Base-by-base conservation (phyloP, 192 early-diverging fungal species). In the Diversispora eburnea region DNA sequence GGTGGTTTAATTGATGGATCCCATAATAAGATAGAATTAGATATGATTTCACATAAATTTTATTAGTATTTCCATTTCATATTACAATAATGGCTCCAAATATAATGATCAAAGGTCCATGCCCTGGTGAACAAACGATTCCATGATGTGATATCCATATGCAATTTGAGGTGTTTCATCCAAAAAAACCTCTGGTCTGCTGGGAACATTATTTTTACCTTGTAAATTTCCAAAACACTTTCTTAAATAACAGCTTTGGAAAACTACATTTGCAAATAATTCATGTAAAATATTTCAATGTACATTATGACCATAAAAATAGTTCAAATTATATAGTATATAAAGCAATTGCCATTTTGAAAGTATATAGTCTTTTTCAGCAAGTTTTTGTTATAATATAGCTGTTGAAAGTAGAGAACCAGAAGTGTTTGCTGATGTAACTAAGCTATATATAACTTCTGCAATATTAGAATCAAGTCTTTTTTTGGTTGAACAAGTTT, bases 21-120 rank as follows among this genome's bases (percentile, higher is more conserved):
- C n/a, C n/a, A n/a, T n/a, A n/a, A n/a, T n/a, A n/a, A n/a, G n/a
- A 63, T 4, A 46, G 61, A 63, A 63, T 63, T 63, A 63, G 61
- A 13, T 10, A 63, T 41, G 39, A 63, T 63, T 63, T 63, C 43
- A 63, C 61, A 63, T 20, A 39, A 8, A 63, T 8, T 63, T 63
- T 63, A 46, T 63, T 63, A 43, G 61, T 42, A 8, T 63, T 63
- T 5, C 61, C 0, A 63, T 63, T 43, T 13, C 41, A 41, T 41
- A 63, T 43, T 8, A 63, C 41, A 45, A 63, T 6, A 42, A 63
- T 63, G 10, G 17, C 42, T 15, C 42, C 41, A 63, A 63, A 63
- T 20, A 63, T 63, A 63, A 63, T 6, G 10, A 63, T 15, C 43
- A 58, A 63, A 46, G 61, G 41, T 13, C 7, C n/a, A 8, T 20